Percentiles rank a stretch among this genome's conserved stretches.
These are phyloP conservation scores for Pseudogymnoascus sp. DNA, from an alignment of 2,329 filamentous ascomycete genomes.

Conservation along the genomic window DNA sequence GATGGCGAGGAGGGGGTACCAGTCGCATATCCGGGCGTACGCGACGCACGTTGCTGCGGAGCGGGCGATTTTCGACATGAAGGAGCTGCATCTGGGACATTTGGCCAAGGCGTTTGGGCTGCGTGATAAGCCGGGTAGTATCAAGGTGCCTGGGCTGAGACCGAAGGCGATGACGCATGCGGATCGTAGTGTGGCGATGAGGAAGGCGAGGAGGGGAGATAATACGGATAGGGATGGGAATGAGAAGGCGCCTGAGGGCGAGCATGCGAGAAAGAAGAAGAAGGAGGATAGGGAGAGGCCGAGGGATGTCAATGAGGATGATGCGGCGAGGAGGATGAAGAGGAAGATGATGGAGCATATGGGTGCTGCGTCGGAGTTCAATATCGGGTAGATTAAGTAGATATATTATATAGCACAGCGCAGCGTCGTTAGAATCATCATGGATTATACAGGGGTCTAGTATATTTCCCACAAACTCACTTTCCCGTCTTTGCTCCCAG, in stretches of 20 bases:
- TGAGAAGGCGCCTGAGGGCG: constrained; percentile 28
- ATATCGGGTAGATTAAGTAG: constrained; percentile 43
- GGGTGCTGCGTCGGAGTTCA: constrained; percentile 55
- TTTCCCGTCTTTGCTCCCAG: constrained; percentile 89
- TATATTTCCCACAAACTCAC: constrained; percentile 95
- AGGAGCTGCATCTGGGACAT: constrained; percentile 82
- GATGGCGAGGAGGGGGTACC: constrained; percentile 74
- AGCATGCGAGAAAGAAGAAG: constrained; percentile 28
- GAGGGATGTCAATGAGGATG: constrained; percentile 41
- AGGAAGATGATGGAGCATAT: constrained; percentile 51
- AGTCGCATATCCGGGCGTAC: constrained; percentile 88
- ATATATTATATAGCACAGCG: not conserved
- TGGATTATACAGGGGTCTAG: constrained; percentile 29
- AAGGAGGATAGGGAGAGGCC: constrained; percentile 32
- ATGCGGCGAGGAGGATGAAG: constrained; percentile 55
- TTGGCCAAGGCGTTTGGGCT: constrained; percentile 88
- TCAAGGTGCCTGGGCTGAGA: constrained; percentile 46
- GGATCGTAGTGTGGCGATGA: constrained; percentile 32
- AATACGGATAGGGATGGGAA: constrained; percentile 15
- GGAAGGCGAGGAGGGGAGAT: constrained; percentile 28
- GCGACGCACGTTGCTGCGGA: constrained; percentile 86
- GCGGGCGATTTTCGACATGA: constrained; percentile 82
- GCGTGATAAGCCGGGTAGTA: constrained; percentile 77
- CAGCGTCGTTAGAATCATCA: constrained; percentile 4
- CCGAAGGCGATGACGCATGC: constrained; percentile 35